These are phyloP conservation scores for Eucalyptus sp. DNA, from an alignment of 345 rosid species.

Conservation along the genomic window DNA sequence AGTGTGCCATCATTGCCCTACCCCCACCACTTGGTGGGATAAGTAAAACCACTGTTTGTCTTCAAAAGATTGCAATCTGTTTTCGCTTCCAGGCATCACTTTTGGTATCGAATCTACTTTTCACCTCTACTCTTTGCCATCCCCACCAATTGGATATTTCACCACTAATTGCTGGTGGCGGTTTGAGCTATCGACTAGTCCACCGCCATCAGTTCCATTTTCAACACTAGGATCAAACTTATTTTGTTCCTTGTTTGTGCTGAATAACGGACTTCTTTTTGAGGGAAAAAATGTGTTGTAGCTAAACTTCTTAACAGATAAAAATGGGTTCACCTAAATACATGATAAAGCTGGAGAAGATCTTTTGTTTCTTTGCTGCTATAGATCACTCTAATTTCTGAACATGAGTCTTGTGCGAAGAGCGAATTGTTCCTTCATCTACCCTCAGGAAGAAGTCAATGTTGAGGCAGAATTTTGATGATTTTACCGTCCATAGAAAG, in stretches of 20 bases:
- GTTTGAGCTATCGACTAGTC: background rate
- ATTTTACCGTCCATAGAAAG: background rate
- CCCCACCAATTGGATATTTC: background rate
- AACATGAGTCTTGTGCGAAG: background rate
- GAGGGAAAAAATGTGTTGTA: background rate
- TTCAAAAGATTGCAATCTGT: background rate
- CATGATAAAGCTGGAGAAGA: background rate
- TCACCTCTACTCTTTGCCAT: background rate
- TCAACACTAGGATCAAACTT: background rate
- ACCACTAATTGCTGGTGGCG: background rate
- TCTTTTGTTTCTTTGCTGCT: background rate
- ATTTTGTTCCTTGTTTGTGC: background rate
- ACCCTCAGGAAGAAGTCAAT: background rate
- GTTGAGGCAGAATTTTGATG: background rate
- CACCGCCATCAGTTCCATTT: background rate
- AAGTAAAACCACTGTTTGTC: background rate
- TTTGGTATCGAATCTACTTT: background rate
- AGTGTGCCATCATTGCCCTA: background rate
- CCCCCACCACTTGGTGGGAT: background rate
- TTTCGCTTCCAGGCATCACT: background rate
- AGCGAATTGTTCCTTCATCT: background rate
- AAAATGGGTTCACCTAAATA: background rate
- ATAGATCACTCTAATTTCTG: background rate
- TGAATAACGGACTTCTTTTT: background rate
- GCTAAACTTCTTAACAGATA: background rate